Evolutionary conservation across 495 filamentous ascomycete species (phyloP).

Genomic region (Penicillium daleae): DNA sequence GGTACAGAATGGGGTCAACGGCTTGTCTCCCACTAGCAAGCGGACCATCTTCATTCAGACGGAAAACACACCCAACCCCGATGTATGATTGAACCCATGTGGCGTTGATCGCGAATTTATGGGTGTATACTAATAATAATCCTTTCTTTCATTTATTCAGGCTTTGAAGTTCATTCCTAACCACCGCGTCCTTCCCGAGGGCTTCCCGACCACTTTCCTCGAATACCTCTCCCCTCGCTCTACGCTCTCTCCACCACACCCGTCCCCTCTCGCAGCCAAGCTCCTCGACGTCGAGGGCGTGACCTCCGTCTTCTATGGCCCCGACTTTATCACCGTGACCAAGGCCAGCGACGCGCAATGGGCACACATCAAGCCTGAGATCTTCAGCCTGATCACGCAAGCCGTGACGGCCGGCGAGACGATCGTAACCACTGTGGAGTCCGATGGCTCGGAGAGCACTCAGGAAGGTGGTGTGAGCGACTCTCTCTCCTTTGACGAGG

Average conservation of each 20-base stretch:
- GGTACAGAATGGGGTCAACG: constrained; percentile 35
- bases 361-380: constrained; percentile 92
- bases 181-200: constrained; percentile 74
- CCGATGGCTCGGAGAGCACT: constrained; percentile 56
- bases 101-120: no score
- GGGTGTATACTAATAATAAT: not conserved
- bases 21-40: constrained; percentile 43
- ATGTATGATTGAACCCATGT: constrained; percentile 55
- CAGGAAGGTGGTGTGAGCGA: constrained; percentile 60
- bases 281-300: constrained; percentile 91
- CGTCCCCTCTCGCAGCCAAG: constrained; percentile 89
- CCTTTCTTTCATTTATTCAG: constrained; percentile 32
- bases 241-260: constrained; percentile 84
- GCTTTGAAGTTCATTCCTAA: constrained; percentile 94
- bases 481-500: constrained; percentile 76
- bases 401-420: constrained; percentile 78
- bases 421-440: constrained; percentile 75
- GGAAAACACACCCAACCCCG: constrained; percentile 85
- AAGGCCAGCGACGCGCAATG: constrained; percentile 86
- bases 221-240: constrained; percentile 90
- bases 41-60: constrained; percentile 98
- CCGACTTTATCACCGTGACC: constrained; percentile 95
- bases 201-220: constrained; percentile 73
- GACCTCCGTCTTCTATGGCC: constrained; percentile 89
- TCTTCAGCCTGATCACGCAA: constrained; percentile 94